Conservation (phyloP, 148 eudicot genomes). For the Tetragonia tetragonoides region DNA sequence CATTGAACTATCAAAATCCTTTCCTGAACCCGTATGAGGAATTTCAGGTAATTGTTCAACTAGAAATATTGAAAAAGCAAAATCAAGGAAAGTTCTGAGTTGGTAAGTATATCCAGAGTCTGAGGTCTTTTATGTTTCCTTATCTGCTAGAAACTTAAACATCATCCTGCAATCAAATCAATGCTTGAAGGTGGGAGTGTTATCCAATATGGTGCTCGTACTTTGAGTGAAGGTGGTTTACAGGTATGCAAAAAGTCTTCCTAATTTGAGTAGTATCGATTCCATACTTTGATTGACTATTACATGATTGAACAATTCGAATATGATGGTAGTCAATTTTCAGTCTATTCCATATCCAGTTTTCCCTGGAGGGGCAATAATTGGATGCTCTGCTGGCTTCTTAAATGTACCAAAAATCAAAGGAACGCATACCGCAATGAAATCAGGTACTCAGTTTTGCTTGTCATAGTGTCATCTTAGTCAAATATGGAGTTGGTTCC, state of each 20-base stretch:
- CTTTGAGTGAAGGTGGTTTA: constrained; percentile 95
- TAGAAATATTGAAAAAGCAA: background rate
- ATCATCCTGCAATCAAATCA: constrained; percentile 74
- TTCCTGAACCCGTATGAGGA: constrained; percentile 88
- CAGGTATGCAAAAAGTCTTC: constrained; percentile 53
- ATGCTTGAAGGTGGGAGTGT: constrained; percentile 92
- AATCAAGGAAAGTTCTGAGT: background rate
- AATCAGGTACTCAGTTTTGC: constrained; percentile 59
- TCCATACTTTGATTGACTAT: constrained; percentile 2
- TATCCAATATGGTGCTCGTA: constrained; percentile 94
- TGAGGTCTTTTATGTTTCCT: constrained; percentile 11
- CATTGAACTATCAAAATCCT: constrained; percentile 81
- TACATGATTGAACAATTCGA: constrained; percentile 23
- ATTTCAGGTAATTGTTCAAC: constrained; percentile 59
- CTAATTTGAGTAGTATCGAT: background rate
- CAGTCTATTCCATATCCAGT: constrained; percentile 99
- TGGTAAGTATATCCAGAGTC: background rate
- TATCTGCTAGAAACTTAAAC: constrained; percentile 67
- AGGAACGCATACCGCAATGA: constrained; percentile 98
- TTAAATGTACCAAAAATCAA: constrained; percentile 94
- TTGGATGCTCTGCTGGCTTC: constrained; percentile 99
- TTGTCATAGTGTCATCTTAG: background rate
- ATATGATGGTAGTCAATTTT: constrained; percentile 63
- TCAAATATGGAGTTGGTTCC: background rate
- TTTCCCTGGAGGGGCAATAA: constrained; percentile 96